phyloP scores from a whole-genome alignment of 2,329 filamentous ascomycete species.

The Pestalotiopsis fici region DNA sequence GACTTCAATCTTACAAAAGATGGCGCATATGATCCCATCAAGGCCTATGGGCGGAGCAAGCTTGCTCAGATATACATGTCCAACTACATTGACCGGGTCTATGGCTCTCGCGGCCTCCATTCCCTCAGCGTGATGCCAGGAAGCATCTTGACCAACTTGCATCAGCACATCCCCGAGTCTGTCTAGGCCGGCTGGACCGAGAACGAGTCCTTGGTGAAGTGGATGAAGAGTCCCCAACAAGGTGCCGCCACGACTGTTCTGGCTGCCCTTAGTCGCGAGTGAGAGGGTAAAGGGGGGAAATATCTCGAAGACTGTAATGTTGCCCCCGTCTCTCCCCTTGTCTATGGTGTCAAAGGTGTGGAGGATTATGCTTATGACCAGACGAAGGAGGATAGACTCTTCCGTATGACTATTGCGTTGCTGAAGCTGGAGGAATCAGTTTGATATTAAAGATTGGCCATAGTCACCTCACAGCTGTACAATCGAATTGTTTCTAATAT shows the following conservation, averaged over 20 bases:
- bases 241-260: slow-evolving; percentile 45
- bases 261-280: slow-evolving; percentile 38
- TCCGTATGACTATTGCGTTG: not conserved
- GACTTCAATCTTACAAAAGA: slow-evolving; percentile 36
- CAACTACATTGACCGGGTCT: not conserved
- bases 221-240: slow-evolving; percentile 33
- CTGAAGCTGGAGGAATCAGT: not conserved
- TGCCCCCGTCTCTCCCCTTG: not conserved
- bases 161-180: slow-evolving; percentile 15
- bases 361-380: slow-evolving; percentile 1
- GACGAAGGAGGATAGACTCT: not conserved
- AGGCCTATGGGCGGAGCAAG: slow-evolving; percentile 50
- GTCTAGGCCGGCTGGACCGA: slow-evolving; percentile 1
- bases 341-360: not conserved
- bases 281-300: slow-evolving; percentile 41
- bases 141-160: slow-evolving; percentile 33
- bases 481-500: too few species aligned
- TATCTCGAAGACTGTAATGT: slow-evolving; percentile 18
- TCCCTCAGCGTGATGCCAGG: slow-evolving; percentile 43
- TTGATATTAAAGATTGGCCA: not conserved
- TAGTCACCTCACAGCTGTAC: too few species aligned
- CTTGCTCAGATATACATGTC: slow-evolving; percentile 42
- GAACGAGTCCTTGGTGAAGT: slow-evolving; percentile 17
- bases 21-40: slow-evolving; percentile 33
- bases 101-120: not conserved